Conservation (phyloP, 805 yeast genomes). For the Torulaspora quercuum region DNA sequence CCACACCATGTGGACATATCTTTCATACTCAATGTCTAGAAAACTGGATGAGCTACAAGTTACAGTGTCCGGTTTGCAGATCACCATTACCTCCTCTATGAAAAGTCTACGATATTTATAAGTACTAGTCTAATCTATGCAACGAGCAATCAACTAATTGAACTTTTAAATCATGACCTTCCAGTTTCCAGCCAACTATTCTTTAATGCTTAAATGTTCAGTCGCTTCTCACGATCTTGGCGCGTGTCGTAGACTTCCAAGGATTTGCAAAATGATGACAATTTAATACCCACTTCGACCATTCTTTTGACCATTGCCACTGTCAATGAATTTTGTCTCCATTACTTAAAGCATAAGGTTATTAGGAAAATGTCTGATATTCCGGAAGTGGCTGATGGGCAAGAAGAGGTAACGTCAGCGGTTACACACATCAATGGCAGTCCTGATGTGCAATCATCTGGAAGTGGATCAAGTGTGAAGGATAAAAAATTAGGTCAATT, state of each 20-base stretch:
- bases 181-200: not conserved
- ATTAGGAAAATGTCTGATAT: conserved; percentile 9
- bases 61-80: conserved; percentile 94
- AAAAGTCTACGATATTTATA: conserved; percentile 9
- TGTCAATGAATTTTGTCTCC: not conserved
- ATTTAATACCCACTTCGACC: conserved; percentile 4
- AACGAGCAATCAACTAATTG: too few relatives aligned
- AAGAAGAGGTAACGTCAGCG: conserved; percentile 13
- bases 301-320: conserved; percentile 3
- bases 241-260: conserved; percentile 13
- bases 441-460: conserved; percentile 4
- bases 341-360: not conserved
- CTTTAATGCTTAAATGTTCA: conserved; percentile 1
- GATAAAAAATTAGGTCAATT: conserved; percentile 25
- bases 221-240: conserved; percentile 18
- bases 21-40: conserved; percentile 89
- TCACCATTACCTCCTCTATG: conserved; percentile 77
- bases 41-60: conserved; percentile 87
- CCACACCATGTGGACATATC: conserved; percentile 87
- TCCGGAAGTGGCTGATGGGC: conserved; percentile 6
- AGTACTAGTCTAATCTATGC: not conserved
- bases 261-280: conserved; percentile 14
- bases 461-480: conserved; percentile 5
- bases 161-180: too few relatives aligned
- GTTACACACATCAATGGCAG: conserved; percentile 9